Base-by-base conservation (phyloP, 345 rosid genomes). In the Eutrema yunnanense region DNA sequence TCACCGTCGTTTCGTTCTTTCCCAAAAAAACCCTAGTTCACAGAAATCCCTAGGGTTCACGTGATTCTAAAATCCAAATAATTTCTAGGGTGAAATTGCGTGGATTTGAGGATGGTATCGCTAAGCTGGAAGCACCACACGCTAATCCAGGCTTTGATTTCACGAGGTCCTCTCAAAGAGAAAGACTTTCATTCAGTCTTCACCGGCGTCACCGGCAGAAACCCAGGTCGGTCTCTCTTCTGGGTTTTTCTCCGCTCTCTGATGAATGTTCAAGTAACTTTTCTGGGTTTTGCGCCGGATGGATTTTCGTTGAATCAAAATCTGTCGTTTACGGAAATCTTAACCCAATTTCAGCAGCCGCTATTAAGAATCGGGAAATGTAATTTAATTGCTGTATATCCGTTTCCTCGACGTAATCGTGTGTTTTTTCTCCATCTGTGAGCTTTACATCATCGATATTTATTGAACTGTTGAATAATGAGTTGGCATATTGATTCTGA, bases 91-190 rank as follows among this genome's bases (percentile, higher is more conserved):
- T 60, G 68, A 42, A 67, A 60, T 62, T 69, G 36, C 3, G 2
- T 2, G 38, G 2, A 27, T 19, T 62, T 12, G 51, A 69, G 9
- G 50, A 90, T 92, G 97, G 78, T 69, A 10, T 78, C 78, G 64
- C 77, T 92, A 33, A 82, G 51, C 59, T 89, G 89, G 90, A 82
- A 77, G 78, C 97, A 95, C 83, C 96, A 92, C 41, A 72, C 89
- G 43, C 88, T 95, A 58, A 81, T 95, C 73, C 99, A 95, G 75
- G 86, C 93, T 67, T 65, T 95, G 79, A 76, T 95, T 69, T 75
- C 86, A 4, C 89, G 97, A 51, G 99, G 99, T 51, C 96, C 99
- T 40, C 89, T 95, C 46, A 48, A 73, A 58, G 96, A 85, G 79
- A 74, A 68, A 62, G 97, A 92, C 10, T 87, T 92, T 81, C 82